Base-by-base conservation (phyloP, 2,329 filamentous ascomycete species). In the Metarhizium album region DNA sequence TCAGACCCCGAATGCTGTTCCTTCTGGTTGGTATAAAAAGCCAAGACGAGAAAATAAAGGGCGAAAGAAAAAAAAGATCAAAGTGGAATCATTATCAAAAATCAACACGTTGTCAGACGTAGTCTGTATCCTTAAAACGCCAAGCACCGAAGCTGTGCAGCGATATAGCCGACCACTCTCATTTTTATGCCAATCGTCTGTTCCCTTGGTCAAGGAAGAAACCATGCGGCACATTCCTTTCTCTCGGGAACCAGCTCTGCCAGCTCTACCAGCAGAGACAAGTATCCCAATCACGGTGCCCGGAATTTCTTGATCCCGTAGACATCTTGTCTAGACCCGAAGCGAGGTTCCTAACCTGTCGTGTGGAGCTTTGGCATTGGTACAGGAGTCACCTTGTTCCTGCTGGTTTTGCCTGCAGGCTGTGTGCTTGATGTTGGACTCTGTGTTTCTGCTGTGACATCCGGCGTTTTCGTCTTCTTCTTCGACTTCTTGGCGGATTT, bases 401-500 rank as follows among this genome's bases (percentile, higher is more conserved):
- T 51, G 16, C 8, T 52, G 22, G 42, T 54, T 51, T 56, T 56
- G 20, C 45, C 42, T 4, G 46, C 42, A 1, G 48, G 29, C 38
- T 60, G 59, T 18, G 54, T 54, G 37, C 57, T 58, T n/a, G 57
- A 51, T 11, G 57, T 51, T 14, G 55, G 54, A 42, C 52, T 57
- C 48, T 57, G 57, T 18, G 52, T 50, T 13, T 45, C 48, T 14
- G 52, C 49, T 16, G 56, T 51, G 37, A 43, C 37, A n/a, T 33
- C 31, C 14, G 23, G 14, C 4, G 61, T 57, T 50, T 61, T 62
- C 8, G 59, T 60, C 53, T 63, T 67, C 56, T 62, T 67, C 52
- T 59, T 65, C 7, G 52, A 38, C 50, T 64, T 64, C 54, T 62
- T 66, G 46, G 61, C 56, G 31, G 48, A 54, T 52, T 63, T 63